Percentiles rank a stretch among this genome's conserved stretches.
Evolutionary conservation across 345 rosid species (phyloP).

Genomic region (Brassica nigra): DNA sequence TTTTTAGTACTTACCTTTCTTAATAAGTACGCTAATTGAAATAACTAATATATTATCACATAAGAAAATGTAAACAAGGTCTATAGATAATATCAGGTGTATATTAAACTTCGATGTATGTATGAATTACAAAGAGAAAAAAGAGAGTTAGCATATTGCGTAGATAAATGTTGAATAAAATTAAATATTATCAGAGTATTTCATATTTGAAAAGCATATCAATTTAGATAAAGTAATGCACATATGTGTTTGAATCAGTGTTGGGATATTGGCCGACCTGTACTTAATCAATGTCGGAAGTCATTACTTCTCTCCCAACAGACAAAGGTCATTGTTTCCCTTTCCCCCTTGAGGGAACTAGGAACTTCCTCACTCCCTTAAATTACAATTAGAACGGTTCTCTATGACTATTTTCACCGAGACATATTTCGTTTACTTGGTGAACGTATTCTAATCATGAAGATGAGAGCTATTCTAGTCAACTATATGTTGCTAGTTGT

Average conservation of each 20-base stretch:
- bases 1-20: neutral
- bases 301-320: conserved; percentile 37
- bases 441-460: neutral
- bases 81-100: neutral
- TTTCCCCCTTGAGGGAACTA: neutral
- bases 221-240: neutral
- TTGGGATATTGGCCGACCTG: conserved; percentile 65
- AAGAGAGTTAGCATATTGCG: neutral
- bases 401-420: neutral
- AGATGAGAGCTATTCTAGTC: neutral
- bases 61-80: neutral
- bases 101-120: neutral
- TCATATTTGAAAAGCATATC: conserved; percentile 9
- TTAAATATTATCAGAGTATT: neutral
- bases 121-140: neutral
- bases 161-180: neutral
- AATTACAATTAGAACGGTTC: neutral
- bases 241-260: conserved; percentile 53
- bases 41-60: neutral
- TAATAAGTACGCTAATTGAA: neutral
- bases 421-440: neutral
- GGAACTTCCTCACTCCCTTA: neutral
- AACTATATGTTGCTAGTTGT: neutral
- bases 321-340: neutral
- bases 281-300: conserved; percentile 51